Conservation (phyloP, 371 early-diverging fungal species). For the Nematocida sp. region DNA sequence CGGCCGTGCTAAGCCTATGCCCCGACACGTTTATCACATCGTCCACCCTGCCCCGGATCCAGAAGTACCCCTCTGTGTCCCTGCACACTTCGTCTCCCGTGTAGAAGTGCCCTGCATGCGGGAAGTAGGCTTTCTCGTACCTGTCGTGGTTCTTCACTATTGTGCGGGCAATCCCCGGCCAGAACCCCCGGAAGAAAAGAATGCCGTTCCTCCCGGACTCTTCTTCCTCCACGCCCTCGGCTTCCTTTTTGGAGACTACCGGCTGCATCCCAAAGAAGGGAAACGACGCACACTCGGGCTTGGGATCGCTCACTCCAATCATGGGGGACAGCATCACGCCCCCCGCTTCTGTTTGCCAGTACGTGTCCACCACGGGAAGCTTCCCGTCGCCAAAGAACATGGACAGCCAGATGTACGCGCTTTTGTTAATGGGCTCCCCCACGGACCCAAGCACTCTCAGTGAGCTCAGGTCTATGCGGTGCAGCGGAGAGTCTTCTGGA, state of each 20-base stretch:
- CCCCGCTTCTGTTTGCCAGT: conserved; percentile 91
- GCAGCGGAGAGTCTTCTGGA: background rate
- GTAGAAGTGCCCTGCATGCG: conserved; percentile 75
- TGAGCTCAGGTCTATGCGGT: conserved; percentile 55
- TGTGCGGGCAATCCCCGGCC: conserved; percentile 87
- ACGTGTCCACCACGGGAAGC: conserved; percentile 85
- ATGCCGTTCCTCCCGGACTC: conserved; percentile 72
- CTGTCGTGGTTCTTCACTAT: conserved; percentile 79
- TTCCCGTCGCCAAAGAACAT: conserved; percentile 75
- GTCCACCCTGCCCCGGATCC: conserved; percentile 77
- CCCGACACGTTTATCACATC: conserved; percentile 95
- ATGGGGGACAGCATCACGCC: conserved; percentile 80
- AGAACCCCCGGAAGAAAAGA: conserved; percentile 74
- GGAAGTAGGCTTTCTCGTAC: conserved; percentile 78
- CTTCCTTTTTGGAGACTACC: conserved; percentile 72
- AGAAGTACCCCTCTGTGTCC: conserved; percentile 82
- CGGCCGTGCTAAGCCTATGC: conserved; percentile 85
- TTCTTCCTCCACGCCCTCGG: background rate
- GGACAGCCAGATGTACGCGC: conserved; percentile 90
- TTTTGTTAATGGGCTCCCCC: conserved; percentile 90
- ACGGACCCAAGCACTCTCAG: conserved; percentile 84
- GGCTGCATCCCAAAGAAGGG: conserved; percentile 89
- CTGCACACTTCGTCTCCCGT: conserved; percentile 67
- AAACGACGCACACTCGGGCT: conserved; percentile 84
- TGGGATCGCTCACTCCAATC: conserved; percentile 73